A percentile compares a stretch with the other conserved stretches of the same genome.
These are phyloP conservation scores for Colletotrichum musae DNA, from an alignment of 2,329 filamentous ascomycete genomes.

Conservation along the genomic window DNA sequence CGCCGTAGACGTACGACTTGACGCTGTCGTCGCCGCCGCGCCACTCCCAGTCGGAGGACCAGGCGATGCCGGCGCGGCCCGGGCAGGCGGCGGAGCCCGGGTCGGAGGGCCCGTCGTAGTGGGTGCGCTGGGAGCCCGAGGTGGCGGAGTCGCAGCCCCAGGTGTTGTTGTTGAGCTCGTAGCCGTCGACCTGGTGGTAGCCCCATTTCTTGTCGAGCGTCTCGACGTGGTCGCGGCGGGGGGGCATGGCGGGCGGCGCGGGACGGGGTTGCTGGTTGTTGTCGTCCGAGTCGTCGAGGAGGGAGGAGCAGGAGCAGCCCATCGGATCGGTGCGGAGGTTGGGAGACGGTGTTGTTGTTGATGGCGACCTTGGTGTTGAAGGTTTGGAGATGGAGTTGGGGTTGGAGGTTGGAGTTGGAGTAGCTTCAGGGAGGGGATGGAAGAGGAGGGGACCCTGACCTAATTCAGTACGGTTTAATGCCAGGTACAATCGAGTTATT, in stretches of 20 bases:
- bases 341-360: not conserved
- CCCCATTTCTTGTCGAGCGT: constrained; percentile 48
- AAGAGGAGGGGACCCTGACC: too few relatives aligned
- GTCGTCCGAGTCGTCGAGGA: constrained; percentile 24
- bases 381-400: not conserved
- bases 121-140: constrained; percentile 59
- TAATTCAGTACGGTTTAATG: not conserved
- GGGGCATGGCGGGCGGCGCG: constrained; percentile 42
- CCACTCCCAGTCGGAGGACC: constrained; percentile 60
- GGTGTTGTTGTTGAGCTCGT: constrained; percentile 58
- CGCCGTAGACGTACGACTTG: constrained; percentile 61
- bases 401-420: not conserved
- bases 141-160: constrained; percentile 55
- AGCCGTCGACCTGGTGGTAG: constrained; percentile 49
- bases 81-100: constrained; percentile 40
- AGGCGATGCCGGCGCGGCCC: constrained; percentile 50
- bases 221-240: constrained; percentile 30
- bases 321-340: not conserved
- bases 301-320: constrained; percentile 23
- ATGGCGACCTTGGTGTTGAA: not conserved
- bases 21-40: constrained; percentile 54
- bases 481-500: too few relatives aligned
- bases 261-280: constrained; percentile 10
- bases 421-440: not conserved
- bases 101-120: constrained; percentile 52